Percentiles rank a stretch among this genome's conserved stretches.
Evolutionary conservation across 345 rosid species (phyloP).

Genomic region (Acer campestre): DNA sequence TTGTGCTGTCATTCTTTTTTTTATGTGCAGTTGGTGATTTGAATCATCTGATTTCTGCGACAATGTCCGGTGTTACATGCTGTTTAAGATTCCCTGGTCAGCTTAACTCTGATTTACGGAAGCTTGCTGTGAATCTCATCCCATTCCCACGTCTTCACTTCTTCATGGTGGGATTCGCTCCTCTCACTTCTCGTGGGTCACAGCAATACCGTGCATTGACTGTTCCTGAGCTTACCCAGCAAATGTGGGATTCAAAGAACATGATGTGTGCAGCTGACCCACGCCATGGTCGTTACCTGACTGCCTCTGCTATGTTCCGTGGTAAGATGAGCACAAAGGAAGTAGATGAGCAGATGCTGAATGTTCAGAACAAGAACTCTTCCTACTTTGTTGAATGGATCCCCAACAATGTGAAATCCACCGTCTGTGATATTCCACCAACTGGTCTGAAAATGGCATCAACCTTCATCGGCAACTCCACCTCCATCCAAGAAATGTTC

Average conservation of each 20-base stretch:
- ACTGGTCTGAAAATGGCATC: constrained; percentile 78
- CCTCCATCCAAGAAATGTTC: constrained; percentile 80
- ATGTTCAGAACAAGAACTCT: constrained; percentile 49
- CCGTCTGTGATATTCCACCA: constrained; percentile 77
- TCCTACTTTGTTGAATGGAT: constrained; percentile 51
- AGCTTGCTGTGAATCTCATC: constrained; percentile 57
- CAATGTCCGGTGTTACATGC: constrained; percentile 51
- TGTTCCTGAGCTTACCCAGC: constrained; percentile 78
- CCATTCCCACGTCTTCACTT: constrained; percentile 82
- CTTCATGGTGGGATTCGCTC: constrained; percentile 83
- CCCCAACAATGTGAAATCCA: constrained; percentile 70
- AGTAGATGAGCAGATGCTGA: constrained; percentile 56
- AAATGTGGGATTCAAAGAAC: constrained; percentile 84
- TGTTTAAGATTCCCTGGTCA: constrained; percentile 49
- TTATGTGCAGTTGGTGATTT: constrained; percentile 39
- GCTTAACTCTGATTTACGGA: constrained; percentile 46
- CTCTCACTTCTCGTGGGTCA: constrained; percentile 81
- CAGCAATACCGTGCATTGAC: constrained; percentile 73
- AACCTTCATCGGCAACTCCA: constrained; percentile 69
- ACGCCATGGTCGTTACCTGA: constrained; percentile 66
- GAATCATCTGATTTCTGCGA: constrained; percentile 46
- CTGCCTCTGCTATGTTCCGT: constrained; percentile 79
- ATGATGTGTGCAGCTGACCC: constrained; percentile 91
- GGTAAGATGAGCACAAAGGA: constrained; percentile 86
- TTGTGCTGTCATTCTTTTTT: not conserved